Evolutionary conservation across 768 basidiomycete genomes (phyloP).

Genomic region (Leccinum boreale): DNA sequence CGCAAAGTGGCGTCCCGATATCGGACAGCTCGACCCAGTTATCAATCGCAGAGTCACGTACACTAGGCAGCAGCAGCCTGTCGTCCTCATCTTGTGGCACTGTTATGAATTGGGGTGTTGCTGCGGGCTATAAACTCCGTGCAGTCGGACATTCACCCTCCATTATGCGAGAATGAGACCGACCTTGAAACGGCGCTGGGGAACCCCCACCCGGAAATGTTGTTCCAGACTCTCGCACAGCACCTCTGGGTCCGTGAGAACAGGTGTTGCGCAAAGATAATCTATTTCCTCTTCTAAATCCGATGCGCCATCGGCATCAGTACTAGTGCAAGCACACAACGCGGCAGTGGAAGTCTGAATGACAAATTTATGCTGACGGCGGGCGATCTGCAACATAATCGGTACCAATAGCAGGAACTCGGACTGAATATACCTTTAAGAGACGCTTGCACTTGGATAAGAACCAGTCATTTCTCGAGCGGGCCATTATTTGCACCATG

Average conservation of each 20-base stretch:
- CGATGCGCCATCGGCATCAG: constrained; percentile 3
- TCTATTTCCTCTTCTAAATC: constrained; percentile 13
- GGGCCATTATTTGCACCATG: constrained; percentile 46
- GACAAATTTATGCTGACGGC: constrained; percentile 22
- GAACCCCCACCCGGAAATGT: constrained; percentile 41
- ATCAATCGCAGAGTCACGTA: constrained; percentile 4
- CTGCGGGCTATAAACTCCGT: constrained; percentile 15
- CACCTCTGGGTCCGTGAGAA: constrained; percentile 34
- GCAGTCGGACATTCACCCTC: constrained; percentile 1
- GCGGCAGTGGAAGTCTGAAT: constrained; percentile 29
- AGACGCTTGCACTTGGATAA: constrained; percentile 40
- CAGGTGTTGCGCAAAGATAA: background rate
- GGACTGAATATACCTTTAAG: constrained; percentile 43
- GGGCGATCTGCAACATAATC: constrained; percentile 21
- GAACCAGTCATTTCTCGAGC: constrained; percentile 51
- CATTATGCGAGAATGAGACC: constrained; percentile 11
- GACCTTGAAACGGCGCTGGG: constrained; percentile 48
- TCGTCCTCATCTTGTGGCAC: constrained; percentile 22
- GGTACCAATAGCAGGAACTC: constrained; percentile 8
- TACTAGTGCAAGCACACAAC: constrained; percentile 20
- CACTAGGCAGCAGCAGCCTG: constrained; percentile 12
- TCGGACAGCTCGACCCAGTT: constrained; percentile 19
- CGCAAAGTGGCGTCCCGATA: constrained; percentile 3
- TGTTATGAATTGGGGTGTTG: constrained; percentile 6
- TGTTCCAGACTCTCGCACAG: constrained; percentile 43